A percentile compares a stretch with the other conserved stretches of the same genome.
Evolutionary conservation across 225 moss, liverwort and hornwort genomes (phyloP).

Genomic region (Physcomitrellopsis africana): DNA sequence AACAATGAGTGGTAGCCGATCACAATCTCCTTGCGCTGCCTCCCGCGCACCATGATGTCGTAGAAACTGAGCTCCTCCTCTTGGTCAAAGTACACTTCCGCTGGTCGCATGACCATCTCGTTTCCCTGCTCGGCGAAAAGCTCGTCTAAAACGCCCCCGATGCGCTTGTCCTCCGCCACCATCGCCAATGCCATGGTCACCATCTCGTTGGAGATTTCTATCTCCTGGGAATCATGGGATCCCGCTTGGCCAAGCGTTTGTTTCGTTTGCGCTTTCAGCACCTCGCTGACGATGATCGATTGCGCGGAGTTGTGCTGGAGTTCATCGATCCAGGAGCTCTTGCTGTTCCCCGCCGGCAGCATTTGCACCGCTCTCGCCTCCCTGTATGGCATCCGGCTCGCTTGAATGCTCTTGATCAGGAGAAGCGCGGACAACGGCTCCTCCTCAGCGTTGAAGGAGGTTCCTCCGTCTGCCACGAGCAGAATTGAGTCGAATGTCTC

Average conservation of each 20-base stretch:
- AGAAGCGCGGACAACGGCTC: constrained; percentile 64
- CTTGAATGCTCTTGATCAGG: constrained; percentile 75
- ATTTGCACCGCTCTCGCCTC: constrained; percentile 60
- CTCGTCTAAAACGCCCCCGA: constrained; percentile 75
- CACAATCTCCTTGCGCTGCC: constrained; percentile 62
- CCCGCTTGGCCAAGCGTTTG: constrained; percentile 48
- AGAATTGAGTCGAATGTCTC: constrained; percentile 84
- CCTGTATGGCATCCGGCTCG: constrained; percentile 61
- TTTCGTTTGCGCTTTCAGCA: constrained; percentile 65
- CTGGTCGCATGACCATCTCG: constrained; percentile 78
- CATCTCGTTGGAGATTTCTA: constrained; percentile 76
- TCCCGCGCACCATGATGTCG: constrained; percentile 68
- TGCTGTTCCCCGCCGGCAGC: constrained; percentile 53
- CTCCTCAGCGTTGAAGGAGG: constrained; percentile 49
- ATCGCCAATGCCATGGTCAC: constrained; percentile 89
- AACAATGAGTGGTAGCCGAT: constrained; percentile 61
- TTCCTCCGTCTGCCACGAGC: constrained; percentile 65
- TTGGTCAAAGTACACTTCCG: constrained; percentile 66
- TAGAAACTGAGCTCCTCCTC: constrained; percentile 78
- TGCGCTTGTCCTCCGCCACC: constrained; percentile 85
- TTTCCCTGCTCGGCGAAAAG: constrained; percentile 87
- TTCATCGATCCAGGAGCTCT: constrained; percentile 61
- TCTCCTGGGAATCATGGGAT: constrained; percentile 41
- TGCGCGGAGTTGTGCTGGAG: constrained; percentile 57
- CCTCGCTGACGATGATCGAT: constrained; percentile 81